Evolutionary conservation across 225 moss, liverwort and hornwort genomes (phyloP), one percentile per base, ranked within the genome.

Genomic region (Antitrichia curtipendula): DNA sequence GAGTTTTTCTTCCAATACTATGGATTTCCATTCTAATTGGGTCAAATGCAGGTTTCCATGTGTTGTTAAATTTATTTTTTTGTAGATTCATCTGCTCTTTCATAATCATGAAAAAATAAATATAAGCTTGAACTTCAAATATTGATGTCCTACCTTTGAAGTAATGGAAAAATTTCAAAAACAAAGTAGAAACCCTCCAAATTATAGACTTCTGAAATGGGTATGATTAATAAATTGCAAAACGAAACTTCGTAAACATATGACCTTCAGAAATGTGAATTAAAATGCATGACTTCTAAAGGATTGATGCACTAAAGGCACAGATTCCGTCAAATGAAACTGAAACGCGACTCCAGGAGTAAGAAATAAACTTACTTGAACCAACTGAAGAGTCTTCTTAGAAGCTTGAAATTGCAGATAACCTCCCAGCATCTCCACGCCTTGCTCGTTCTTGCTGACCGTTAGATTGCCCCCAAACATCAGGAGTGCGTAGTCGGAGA

Each of bases 381-480:
- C 99, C 63, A 99, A 89, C 75, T 96, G 99, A 84, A 94, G 95
- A 29, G 94, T 96, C 78, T 94, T 95, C 45, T 94, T 94, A 9
- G 96, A 92, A 36, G 99, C 99, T 89, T 95, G 95, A 82, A 99
- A 99, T 89, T 97, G 96, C 78, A 99, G 82, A 84, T 99, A 99
- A 22, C 97, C 99, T 86, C 94, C 96, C 47, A 99, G 92, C 97
- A 99, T 99, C 85, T 96, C 93, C 40, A 99, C 99, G 34, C 97
- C 90, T 90, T 91, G 95, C 68, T 94, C 95, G 73, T 93, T 95
- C 86, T 95, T 95, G 91, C 92, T 97, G 85, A 96, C 90, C 78
- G 84, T 92, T 61, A 96, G 94, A 87, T 94, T 93, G 59, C 97
- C 99, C 68, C 99, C 97, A 88, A 95, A 95, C 99, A 99, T 99